Base-by-base conservation (phyloP, 2,329 filamentous ascomycete species). In the Diaporthe sp. region DNA sequence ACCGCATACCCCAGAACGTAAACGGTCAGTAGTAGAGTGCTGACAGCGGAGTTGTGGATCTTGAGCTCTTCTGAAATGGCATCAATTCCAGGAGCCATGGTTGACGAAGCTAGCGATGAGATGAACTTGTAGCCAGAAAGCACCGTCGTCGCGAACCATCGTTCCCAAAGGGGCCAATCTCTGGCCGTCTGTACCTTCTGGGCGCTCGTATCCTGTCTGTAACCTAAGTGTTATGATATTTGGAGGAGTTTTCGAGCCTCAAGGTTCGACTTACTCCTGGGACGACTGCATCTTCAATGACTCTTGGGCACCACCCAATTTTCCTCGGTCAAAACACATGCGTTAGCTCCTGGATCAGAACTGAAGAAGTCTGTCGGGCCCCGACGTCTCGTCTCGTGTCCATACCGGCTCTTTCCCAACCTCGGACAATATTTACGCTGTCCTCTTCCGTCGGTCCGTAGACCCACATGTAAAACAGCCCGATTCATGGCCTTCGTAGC, bases 91-190 rank as follows among this genome's bases (percentile, higher is more conserved):
- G 64, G 64, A 2, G 64, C 64, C 64, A 68, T 54, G 7, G 64
- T 68, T 1, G 47, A 68, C 1, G 64, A 68, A 13, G 64, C 64
- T 7, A 68, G 64, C 33, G 64, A 68, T 0, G 64, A 68, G 15
- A 68, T 68, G 47, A 68, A 68, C 15, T 68, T 68, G 47, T 68
- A 68, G n/a, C 64, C 64, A 2, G 64, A 68, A 0, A 68, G 33
- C 47, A 68, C 64, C 6, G 45, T 33, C n/a, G 64, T 68, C 19
- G 64, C 64, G n/a, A 54, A 68, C 64, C 64, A 68, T 15, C 64
- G 33, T 5, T 68, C 64, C 64, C 64, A 68, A 5, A 68, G 45
- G 0, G 64, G 64, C 64, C 64, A 68, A 9, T 54, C 64, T 17
- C 64, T 68, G 5, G 64, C 64, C 2, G 47, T 54, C n/a, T 54